Conservation (phyloP, 352 stramenopile genomes). For the Blastocystis sp. region DNA sequence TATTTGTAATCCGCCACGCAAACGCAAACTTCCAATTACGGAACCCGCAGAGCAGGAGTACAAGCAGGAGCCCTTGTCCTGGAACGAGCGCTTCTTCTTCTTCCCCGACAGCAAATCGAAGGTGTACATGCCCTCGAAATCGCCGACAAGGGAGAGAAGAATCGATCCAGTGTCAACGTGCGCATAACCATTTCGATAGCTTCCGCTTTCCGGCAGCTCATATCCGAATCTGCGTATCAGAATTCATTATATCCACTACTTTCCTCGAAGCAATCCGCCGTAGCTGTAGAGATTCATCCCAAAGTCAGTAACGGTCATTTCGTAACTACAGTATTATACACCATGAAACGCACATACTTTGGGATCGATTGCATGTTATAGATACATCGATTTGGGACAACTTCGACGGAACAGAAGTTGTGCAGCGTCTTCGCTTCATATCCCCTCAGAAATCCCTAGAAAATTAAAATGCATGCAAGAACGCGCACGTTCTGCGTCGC, state of each 20-base stretch:
- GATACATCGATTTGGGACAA: slow-evolving; percentile 57
- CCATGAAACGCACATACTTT: background rate
- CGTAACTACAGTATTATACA: background rate
- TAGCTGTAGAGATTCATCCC: slow-evolving; percentile 72
- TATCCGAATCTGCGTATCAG: slow-evolving; percentile 48
- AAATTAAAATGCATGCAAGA: background rate
- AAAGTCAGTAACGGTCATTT: slow-evolving; percentile 58
- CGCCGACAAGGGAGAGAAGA: slow-evolving; percentile 57
- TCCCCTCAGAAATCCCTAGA: slow-evolving; percentile 56
- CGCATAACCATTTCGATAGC: slow-evolving; percentile 36
- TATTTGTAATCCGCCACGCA: background rate
- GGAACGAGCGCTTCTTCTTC: slow-evolving; percentile 62
- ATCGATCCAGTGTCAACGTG: slow-evolving; percentile 7
- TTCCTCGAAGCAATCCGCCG: slow-evolving; percentile 44
- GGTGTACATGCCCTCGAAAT: slow-evolving; percentile 53
- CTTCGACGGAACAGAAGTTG: slow-evolving; percentile 63
- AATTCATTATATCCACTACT: slow-evolving; percentile 4
- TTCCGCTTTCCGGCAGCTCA: slow-evolving; percentile 52
- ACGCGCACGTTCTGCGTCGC: slow-evolving; percentile 28
- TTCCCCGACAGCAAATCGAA: slow-evolving; percentile 63
- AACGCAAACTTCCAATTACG: slow-evolving; percentile 18
- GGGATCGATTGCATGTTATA: slow-evolving; percentile 56
- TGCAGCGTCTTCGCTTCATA: slow-evolving; percentile 32
- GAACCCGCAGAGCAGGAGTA: slow-evolving; percentile 37
- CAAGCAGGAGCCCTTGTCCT: slow-evolving; percentile 56